These are phyloP conservation scores for Wickerhamomyces bisporus DNA, from an alignment of 805 yeast genomes.

Conservation along the genomic window DNA sequence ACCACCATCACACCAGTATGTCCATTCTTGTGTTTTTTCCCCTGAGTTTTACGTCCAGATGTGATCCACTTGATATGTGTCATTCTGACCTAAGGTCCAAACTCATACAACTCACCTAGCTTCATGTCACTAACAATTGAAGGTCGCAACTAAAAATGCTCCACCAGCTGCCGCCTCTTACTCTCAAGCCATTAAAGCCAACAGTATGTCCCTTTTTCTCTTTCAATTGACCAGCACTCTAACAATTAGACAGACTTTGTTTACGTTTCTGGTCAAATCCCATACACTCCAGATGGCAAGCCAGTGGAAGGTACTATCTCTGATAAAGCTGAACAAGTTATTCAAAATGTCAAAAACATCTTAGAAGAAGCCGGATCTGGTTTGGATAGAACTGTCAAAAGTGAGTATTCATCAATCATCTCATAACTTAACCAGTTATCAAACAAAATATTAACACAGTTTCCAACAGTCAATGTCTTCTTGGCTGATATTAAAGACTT, in stretches of 20 bases:
- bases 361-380: conserved; percentile 83
- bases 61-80: not conserved
- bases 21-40: conserved; percentile 1
- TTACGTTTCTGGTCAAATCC: conserved; percentile 94
- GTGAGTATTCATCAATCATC: conserved; percentile 21
- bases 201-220: conserved; percentile 31
- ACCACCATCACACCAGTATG: conserved; percentile 34
- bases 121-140: conserved; percentile 19
- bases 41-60: no score
- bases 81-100: no score
- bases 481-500: conserved; percentile 88
- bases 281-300: conserved; percentile 77
- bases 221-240: not conserved
- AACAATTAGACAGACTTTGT: conserved; percentile 47
- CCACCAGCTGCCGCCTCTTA: conserved; percentile 98
- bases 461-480: conserved; percentile 55
- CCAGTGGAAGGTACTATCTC: conserved; percentile 72
- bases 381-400: conserved; percentile 79
- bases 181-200: conserved; percentile 92
- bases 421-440: not conserved
- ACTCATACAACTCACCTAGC: no score
- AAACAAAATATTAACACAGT: not conserved
- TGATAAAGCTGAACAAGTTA: conserved; percentile 72
- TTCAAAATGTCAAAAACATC: conserved; percentile 63
- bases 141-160: conserved; percentile 68